Percentiles rank a stretch among this genome's conserved stretches.
These are phyloP conservation scores for Boletus coccyginus DNA, from an alignment of 768 basidiomycete genomes.

Conservation along the genomic window DNA sequence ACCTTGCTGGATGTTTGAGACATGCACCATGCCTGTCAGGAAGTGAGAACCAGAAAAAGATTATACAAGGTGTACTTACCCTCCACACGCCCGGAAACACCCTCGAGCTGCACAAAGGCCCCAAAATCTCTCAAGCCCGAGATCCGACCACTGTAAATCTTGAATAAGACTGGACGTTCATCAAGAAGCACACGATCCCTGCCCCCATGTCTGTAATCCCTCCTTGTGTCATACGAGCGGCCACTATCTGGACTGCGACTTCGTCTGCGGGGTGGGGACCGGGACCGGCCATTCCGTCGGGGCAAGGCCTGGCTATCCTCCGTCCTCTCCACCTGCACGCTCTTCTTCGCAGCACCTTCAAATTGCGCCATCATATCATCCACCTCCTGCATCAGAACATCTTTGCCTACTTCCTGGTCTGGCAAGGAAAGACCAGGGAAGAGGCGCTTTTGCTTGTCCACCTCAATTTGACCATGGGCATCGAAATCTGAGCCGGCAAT, in stretches of 20 bases:
- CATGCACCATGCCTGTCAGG: conserved; percentile 88
- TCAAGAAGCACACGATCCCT: conserved; percentile 49
- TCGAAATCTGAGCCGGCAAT: conserved; percentile 32
- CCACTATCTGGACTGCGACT: conserved; percentile 63
- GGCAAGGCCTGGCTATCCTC: conserved; percentile 57
- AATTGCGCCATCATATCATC: conserved; percentile 85
- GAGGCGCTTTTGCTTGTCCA: conserved; percentile 77
- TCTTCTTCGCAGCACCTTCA: conserved; percentile 66
- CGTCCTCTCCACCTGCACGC: conserved; percentile 38
- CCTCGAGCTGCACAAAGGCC: conserved; percentile 89
- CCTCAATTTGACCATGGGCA: conserved; percentile 42
- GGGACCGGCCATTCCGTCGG: conserved; percentile 48
- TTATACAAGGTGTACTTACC: conserved; percentile 49
- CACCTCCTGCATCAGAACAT: conserved; percentile 82
- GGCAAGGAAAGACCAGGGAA: conserved; percentile 89
- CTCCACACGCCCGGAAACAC: conserved; percentile 80
- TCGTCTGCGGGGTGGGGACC: conserved; percentile 46
- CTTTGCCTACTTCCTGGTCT: conserved; percentile 67
- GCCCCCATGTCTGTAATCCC: conserved; percentile 40
- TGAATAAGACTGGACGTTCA: conserved; percentile 85
- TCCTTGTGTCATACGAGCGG: conserved; percentile 42
- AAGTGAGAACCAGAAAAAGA: conserved; percentile 2
- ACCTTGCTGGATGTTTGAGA: conserved; percentile 86
- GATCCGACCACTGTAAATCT: conserved; percentile 90
- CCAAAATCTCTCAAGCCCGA: conserved; percentile 92